Evolutionary conservation across 441 rosid genomes (phyloP), one percentile per base, ranked within the genome.

Genomic region (Pelargonium cotyledonis): DNA sequence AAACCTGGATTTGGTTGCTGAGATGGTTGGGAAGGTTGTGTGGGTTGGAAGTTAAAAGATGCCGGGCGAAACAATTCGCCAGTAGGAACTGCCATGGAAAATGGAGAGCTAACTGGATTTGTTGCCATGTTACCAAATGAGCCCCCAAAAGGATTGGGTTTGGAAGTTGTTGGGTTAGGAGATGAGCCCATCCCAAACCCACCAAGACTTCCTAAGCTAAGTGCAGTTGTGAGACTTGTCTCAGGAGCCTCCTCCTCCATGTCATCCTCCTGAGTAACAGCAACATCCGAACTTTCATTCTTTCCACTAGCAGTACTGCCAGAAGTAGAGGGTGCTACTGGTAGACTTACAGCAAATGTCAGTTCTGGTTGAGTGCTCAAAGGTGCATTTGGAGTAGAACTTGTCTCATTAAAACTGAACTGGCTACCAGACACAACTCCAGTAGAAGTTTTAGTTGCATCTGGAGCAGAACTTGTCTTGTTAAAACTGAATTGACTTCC

Each of bases 201-300:
- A 66, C 85, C 87, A 72, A 90, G 81, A 74, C 81, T 79, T 72
- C 88, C 96, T 78, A 90, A 79, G 78, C 81, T 83, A 79, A 85
- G 84, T 75, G 84, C 91, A 82, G 82, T 78, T 41, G 76, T 66
- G 49, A 73, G 81, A 77, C 75, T 80, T 46, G 85, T 70, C 81
- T 88, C 98, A 58, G 98, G 84, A 80, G 95, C 96, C 75, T 83
- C 97, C 85, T 93, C 98, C 72, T 93, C 98, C 98, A 93, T 93
- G 75, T 87, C 97, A 82, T 89, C 98, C 81, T 89, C 96, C 75
- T 81, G 91, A 12, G 81, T 62, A 69, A 74, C 86, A 26, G 70
- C 75, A 70, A 66, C 74, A 69, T 81, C 88, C 66, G 73, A 75
- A 70, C 67, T 77, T 63, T 85, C 88, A 68, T 72, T 79, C 71